A percentile compares a stretch with the other conserved stretches of the same genome.
Conservation (phyloP, 495 filamentous ascomycete species). For the Penicillium chermesinum region DNA sequence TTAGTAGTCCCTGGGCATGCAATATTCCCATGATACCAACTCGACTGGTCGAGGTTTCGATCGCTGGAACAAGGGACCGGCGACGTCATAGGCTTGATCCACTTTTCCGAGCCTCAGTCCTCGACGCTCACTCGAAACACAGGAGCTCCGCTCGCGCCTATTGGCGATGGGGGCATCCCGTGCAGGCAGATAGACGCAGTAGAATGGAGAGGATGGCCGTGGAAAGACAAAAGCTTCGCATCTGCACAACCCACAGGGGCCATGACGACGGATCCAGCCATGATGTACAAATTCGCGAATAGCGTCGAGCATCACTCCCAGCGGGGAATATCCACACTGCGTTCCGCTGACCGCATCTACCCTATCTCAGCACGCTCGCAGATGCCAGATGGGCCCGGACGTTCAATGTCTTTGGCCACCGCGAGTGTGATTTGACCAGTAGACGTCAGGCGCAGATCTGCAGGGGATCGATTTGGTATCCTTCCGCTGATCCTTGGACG, state of each 20-base stretch:
- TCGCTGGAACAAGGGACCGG: constrained; percentile 13
- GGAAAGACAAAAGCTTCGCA: neutral
- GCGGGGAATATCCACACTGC: constrained; percentile 7
- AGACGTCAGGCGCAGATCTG: constrained; percentile 26
- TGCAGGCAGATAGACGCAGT: too few relatives aligned
- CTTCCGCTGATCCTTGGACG: constrained; percentile 16
- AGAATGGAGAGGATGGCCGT: neutral
- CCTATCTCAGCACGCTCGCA: constrained; percentile 2
- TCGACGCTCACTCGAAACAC: neutral
- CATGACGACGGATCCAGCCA: neutral
- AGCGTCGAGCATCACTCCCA: constrained; percentile 1
- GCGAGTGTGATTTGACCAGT: constrained; percentile 14
- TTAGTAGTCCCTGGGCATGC: too few relatives aligned
- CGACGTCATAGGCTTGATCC: constrained; percentile 20
- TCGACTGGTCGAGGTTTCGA: constrained; percentile 7
- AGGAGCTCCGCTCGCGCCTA: too few relatives aligned
- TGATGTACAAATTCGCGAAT: constrained; percentile 1
- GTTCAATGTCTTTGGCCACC: constrained; percentile 1
- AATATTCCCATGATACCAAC: too few relatives aligned
- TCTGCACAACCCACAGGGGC: neutral
- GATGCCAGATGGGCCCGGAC: constrained; percentile 8
- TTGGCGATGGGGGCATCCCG: too few relatives aligned
- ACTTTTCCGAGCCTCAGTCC: constrained; percentile 20
- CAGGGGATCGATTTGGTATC: constrained; percentile 8
- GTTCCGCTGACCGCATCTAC: constrained; percentile 4